A percentile compares a stretch with the other conserved stretches of the same genome.
These are phyloP conservation scores for Yamadazyma taylorii DNA, from an alignment of 1,139 yeast genomes.

Conservation along the genomic window DNA sequence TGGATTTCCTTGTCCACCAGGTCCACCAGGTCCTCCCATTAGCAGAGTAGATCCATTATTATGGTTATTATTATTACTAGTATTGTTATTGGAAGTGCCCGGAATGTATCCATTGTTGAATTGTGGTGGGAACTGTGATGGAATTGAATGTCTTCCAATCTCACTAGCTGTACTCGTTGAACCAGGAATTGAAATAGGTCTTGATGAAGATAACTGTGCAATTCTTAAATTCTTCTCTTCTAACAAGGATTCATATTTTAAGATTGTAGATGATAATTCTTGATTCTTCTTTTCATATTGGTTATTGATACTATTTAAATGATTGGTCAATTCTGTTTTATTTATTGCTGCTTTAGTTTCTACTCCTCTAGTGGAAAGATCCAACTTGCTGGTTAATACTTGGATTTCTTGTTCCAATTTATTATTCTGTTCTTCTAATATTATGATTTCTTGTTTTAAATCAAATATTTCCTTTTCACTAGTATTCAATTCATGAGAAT, in stretches of 20 bases:
- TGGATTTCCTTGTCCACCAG: no score
- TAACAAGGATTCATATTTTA: slow-evolving; percentile 36
- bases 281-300: slow-evolving; percentile 34
- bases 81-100: no score
- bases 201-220: slow-evolving; percentile 37
- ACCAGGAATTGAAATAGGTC: slow-evolving; percentile 45
- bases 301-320: slow-evolving; percentile 20
- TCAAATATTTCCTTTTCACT: slow-evolving; percentile 22
- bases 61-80: no score
- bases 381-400: slow-evolving; percentile 18
- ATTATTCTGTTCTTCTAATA: slow-evolving; percentile 20
- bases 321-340: slow-evolving; percentile 29
- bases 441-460: slow-evolving; percentile 21
- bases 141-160: slow-evolving; percentile 2
- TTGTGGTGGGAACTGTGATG: slow-evolving; percentile 1
- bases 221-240: slow-evolving; percentile 41
- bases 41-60: no score
- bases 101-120: not conserved
- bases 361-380: slow-evolving; percentile 18
- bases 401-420: slow-evolving; percentile 19
- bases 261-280: slow-evolving; percentile 29
- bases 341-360: slow-evolving; percentile 26
- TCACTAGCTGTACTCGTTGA: slow-evolving; percentile 10
- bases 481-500: slow-evolving; percentile 10
- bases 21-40: not conserved